These are phyloP conservation scores for Lactarius psammicola DNA, from an alignment of 768 basidiomycete genomes.

Conservation along the genomic window DNA sequence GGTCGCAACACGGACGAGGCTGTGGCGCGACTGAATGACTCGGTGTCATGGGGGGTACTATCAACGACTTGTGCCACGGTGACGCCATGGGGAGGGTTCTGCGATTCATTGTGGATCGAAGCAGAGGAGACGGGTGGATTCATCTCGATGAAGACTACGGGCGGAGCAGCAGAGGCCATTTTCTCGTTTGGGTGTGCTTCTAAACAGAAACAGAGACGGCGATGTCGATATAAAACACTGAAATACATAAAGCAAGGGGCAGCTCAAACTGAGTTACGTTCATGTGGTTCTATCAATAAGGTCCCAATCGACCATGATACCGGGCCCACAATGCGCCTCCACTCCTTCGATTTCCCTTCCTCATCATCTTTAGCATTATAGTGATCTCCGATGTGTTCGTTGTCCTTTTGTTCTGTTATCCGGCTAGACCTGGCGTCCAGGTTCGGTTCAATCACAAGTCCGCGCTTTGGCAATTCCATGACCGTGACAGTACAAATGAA, in stretches of 20 bases:
- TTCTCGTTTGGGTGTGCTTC: too few relatives aligned
- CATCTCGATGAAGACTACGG: slow-evolving; percentile 21
- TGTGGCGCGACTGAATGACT: slow-evolving; percentile 24
- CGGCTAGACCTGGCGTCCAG: neutral
- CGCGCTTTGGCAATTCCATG: neutral
- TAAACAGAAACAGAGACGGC: too few relatives aligned
- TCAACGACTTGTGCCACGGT: slow-evolving; percentile 15
- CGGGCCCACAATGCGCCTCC: too few relatives aligned
- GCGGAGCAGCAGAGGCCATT: too few relatives aligned
- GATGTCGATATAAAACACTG: too few relatives aligned
- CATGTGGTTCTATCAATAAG: slow-evolving; percentile 4
- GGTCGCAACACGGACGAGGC: slow-evolving; percentile 35
- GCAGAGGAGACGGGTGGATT: slow-evolving; percentile 31
- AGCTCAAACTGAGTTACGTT: too few relatives aligned
- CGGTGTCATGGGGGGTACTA: slow-evolving; percentile 24
- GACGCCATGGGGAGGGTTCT: slow-evolving; percentile 13
- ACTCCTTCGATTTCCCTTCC: too few relatives aligned
- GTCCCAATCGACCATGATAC: too few relatives aligned
- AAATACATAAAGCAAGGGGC: too few relatives aligned
- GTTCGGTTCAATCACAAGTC: neutral
- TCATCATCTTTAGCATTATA: too few relatives aligned
- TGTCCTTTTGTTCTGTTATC: neutral
- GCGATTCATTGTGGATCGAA: slow-evolving; percentile 34
- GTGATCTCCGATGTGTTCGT: too few relatives aligned
- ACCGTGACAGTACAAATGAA: too few relatives aligned